Conservation (phyloP, 2,329 filamentous ascomycete genomes). For the Rutstroemia sp. region DNA sequence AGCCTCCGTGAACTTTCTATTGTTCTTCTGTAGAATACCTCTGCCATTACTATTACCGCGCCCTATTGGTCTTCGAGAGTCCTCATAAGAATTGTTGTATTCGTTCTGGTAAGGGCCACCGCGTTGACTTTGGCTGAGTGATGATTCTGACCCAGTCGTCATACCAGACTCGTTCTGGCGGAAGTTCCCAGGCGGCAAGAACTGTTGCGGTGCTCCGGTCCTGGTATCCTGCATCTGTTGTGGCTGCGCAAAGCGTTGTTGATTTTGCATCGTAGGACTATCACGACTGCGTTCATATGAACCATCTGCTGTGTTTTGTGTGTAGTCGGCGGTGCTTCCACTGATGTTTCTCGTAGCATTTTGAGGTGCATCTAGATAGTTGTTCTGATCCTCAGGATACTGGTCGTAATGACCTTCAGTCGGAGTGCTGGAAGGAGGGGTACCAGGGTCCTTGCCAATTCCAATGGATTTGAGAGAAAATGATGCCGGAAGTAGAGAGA, state of each 20-base stretch:
- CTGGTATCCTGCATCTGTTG: constrained; percentile 24
- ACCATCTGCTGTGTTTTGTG: constrained; percentile 19
- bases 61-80: constrained; percentile 19
- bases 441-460: constrained; percentile 42
- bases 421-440: constrained; percentile 16
- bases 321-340: constrained; percentile 15
- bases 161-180: constrained; percentile 23
- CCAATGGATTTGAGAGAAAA: constrained; percentile 61
- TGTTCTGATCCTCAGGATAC: constrained; percentile 19
- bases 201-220: constrained; percentile 19
- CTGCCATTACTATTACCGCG: constrained; percentile 12
- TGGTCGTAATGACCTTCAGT: constrained; percentile 20
- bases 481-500: constrained; percentile 60
- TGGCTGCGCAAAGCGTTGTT: constrained; percentile 37
- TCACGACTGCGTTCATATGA: constrained; percentile 24
- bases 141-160: constrained; percentile 27
- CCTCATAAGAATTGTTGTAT: constrained; percentile 18
- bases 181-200: constrained; percentile 25
- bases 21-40: constrained; percentile 72
- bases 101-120: constrained; percentile 14
- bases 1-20: constrained; percentile 78
- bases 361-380: constrained; percentile 20
- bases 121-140: constrained; percentile 21
- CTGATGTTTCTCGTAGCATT: constrained; percentile 20
- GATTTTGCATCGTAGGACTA: constrained; percentile 30